These are phyloP conservation scores for Beta lomatogona DNA, from an alignment of 179 eudicot genomes.

Conservation along the genomic window DNA sequence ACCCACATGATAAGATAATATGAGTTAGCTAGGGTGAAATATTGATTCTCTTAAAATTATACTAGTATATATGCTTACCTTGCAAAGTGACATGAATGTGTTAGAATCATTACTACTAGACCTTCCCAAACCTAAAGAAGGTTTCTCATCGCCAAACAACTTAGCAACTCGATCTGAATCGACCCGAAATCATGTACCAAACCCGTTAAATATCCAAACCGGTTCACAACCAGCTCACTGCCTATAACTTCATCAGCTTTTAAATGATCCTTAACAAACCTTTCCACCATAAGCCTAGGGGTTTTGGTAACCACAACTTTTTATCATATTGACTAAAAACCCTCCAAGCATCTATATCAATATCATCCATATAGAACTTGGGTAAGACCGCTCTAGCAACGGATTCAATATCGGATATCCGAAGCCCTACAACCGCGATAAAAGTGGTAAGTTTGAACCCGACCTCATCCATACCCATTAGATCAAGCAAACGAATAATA, in stretches of 20 bases:
- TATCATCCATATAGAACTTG: constrained; percentile 79
- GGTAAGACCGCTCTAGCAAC: constrained; percentile 94
- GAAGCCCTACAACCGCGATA: constrained; percentile 63
- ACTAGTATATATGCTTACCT: constrained; percentile 46
- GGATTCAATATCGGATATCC: constrained; percentile 71
- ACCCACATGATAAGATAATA: too few species aligned
- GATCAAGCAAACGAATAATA: constrained; percentile 44
- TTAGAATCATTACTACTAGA: constrained; percentile 21
- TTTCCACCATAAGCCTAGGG: constrained; percentile 83
- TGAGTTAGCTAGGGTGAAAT: too few species aligned
- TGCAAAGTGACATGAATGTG: constrained; percentile 52
- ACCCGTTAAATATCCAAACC: constrained; percentile 74
- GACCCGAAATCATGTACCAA: constrained; percentile 47
- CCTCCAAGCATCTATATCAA: constrained; percentile 78
- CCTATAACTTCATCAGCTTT: constrained; percentile 79
- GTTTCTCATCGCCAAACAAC: constrained; percentile 54
- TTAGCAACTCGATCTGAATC: constrained; percentile 38
- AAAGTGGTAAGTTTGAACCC: constrained; percentile 60
- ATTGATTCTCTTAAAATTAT: too few species aligned
- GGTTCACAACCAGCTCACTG: constrained; percentile 59
- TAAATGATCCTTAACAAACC: constrained; percentile 85
- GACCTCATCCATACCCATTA: constrained; percentile 34
- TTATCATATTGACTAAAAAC: constrained; percentile 59
- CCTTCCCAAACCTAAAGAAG: constrained; percentile 65
- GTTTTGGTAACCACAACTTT: constrained; percentile 76